These are phyloP conservation scores for Linanthus parryae DNA, from an alignment of 148 eudicot genomes.

Conservation along the genomic window DNA sequence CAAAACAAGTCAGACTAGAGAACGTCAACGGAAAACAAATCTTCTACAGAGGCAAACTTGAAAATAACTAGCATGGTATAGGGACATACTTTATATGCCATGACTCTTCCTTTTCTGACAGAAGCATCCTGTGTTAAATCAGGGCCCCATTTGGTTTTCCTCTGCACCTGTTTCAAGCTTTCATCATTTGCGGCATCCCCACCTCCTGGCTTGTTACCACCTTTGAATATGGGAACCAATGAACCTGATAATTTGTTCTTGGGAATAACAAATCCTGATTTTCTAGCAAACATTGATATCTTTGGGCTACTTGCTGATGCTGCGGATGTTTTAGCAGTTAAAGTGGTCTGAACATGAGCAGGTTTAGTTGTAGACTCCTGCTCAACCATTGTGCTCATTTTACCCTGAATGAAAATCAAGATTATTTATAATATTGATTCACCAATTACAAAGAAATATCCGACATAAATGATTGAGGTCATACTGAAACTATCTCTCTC, in stretches of 20 bases:
- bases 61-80: not conserved
- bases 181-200: constrained; percentile 46
- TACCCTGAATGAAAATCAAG: too few relatives aligned
- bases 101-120: constrained; percentile 70
- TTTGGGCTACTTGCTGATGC: constrained; percentile 41
- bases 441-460: too few relatives aligned
- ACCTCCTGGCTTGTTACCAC: constrained; percentile 48
- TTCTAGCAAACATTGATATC: constrained; percentile 64
- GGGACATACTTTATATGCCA: constrained; percentile 90
- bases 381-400: constrained; percentile 46
- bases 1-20: not conserved
- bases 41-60: not conserved
- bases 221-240: constrained; percentile 62
- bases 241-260: constrained; percentile 96
- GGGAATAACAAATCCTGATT: constrained; percentile 89
- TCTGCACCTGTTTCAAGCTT: constrained; percentile 44
- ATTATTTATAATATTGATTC: too few relatives aligned
- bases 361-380: constrained; percentile 20
- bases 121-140: constrained; percentile 73
- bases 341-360: constrained; percentile 18
- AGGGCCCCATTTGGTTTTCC: constrained; percentile 94
- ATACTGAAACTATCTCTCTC: too few relatives aligned
- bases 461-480: too few relatives aligned
- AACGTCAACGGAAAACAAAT: constrained; percentile 1
- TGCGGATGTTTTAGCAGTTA: constrained; percentile 28